Percentiles rank a stretch among this genome's conserved stretches.
Conservation (phyloP, 129 eudicot species). For the Arctium lappa region DNA sequence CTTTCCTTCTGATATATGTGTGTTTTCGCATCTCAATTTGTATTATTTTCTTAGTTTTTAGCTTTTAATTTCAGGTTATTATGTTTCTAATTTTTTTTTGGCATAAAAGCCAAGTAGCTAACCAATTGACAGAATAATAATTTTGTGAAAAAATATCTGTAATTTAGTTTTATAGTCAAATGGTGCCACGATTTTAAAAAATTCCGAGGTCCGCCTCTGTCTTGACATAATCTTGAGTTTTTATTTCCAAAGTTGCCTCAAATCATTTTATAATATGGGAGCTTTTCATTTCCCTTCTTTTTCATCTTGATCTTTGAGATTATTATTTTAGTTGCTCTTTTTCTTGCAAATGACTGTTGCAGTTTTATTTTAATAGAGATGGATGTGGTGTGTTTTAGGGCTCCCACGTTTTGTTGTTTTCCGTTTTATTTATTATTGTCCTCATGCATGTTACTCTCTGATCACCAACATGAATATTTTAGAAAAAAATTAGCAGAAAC, state of each 20-base stretch:
- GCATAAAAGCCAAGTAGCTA: neutral
- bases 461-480: constrained; percentile 4
- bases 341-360: constrained; percentile 15
- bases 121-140: neutral
- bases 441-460: constrained; percentile 17
- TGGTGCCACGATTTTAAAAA: neutral
- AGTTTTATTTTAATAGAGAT: neutral
- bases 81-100: neutral
- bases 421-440: neutral
- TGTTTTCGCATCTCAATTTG: neutral
- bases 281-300: neutral
- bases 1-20: neutral
- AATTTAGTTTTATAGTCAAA: neutral
- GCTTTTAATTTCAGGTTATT: neutral
- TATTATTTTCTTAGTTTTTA: neutral
- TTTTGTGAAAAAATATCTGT: neutral
- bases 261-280: neutral
- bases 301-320: neutral
- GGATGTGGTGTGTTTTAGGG: neutral
- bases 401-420: constrained; percentile 11
- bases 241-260: neutral
- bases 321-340: constrained; percentile 7
- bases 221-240: neutral
- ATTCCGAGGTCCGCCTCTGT: neutral
- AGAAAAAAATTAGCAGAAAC: neutral